Evolutionary conservation across 1,139 yeast species (phyloP), one percentile per base, ranked within the genome.

Genomic region (Yamadazyma spencermartinsiae): DNA sequence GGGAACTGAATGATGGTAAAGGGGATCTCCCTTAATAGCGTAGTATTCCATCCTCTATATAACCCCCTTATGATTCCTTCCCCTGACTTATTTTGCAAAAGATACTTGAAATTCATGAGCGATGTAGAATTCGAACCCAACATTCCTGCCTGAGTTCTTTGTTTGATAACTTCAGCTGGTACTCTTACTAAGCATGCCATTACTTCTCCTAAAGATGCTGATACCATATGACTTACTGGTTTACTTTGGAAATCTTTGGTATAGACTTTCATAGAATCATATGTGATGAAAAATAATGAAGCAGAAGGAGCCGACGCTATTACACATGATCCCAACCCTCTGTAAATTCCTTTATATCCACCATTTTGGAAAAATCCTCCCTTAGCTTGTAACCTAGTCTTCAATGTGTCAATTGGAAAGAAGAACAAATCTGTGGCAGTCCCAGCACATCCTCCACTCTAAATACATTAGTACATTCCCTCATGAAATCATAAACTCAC

Each of bases 261-360:
- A 33, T 61, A 56, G 6, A 63, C 59, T 53, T 92, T 92, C 63
- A 82, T 68, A 4, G 82, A 69, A 56, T 92, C 98, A 57, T 92
- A 92, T 3, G 96, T 85, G 41, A 89, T 76, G 60, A 92, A 92
- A 56, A 92, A 92, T 30, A 92, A 66, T 8, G 97, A 76, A 0
- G 98, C 98, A 37, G 85, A 75, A 0, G 99, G 99, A 0, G 98
- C 98, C 38, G 95, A 86, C 0, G 98, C 98, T 16, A 90, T 82
- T 18, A 92, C 85, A 16, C 96, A 92, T 33, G 96, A 85, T 2
- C 98, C 98, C 8, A 92, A 70, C 1, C 99, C 99, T 47, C 84
- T 74, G 54, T 92, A 92, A 12, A 94, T 82, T 0, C 98, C 98
- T 37, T 64, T 69, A 78, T 92, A 92, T 2, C 96, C 98, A 19